A percentile compares a stretch with the other conserved stretches of the same genome.
phyloP scores from a whole-genome alignment of 2,329 filamentous ascomycete genomes.

The Stemphylium vesicarium region DNA sequence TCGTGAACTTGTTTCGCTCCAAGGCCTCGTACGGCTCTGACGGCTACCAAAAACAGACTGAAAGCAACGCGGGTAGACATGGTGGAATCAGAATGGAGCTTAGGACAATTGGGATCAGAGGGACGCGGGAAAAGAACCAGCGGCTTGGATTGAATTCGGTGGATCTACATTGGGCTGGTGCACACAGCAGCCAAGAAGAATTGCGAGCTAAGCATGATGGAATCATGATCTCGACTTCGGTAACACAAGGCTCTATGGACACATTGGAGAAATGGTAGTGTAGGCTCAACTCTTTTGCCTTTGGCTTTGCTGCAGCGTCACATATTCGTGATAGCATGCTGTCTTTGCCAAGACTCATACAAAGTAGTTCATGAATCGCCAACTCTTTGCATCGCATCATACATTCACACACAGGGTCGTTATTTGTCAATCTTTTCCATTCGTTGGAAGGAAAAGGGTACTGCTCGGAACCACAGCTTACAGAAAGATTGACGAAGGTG shows the following conservation, averaged over 20 bases:
- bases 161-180: conserved; percentile 7
- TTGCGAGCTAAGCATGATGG: conserved; percentile 7
- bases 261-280: background rate
- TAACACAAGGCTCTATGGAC: background rate
- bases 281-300: too few relatives aligned
- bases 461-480: too few relatives aligned
- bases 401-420: too few relatives aligned
- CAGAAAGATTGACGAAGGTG: too few relatives aligned
- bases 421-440: too few relatives aligned
- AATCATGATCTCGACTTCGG: conserved; percentile 7
- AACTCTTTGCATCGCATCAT: too few relatives aligned
- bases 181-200: conserved; percentile 16
- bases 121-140: background rate
- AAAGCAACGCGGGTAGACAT: background rate
- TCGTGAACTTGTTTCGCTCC: conserved; percentile 7
- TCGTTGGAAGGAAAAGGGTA: too few relatives aligned
- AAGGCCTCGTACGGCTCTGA: conserved; percentile 7
- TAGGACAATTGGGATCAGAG: background rate
- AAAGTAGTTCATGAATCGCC: too few relatives aligned
- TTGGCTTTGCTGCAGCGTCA: too few relatives aligned
- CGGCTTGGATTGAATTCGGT: background rate
- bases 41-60: conserved; percentile 6
- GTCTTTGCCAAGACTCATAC: too few relatives aligned
- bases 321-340: too few relatives aligned
- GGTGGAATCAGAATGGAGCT: background rate